These are phyloP conservation scores for Melanomma pulvis-pyrius DNA, from an alignment of 495 filamentous ascomycete species.

Conservation along the genomic window DNA sequence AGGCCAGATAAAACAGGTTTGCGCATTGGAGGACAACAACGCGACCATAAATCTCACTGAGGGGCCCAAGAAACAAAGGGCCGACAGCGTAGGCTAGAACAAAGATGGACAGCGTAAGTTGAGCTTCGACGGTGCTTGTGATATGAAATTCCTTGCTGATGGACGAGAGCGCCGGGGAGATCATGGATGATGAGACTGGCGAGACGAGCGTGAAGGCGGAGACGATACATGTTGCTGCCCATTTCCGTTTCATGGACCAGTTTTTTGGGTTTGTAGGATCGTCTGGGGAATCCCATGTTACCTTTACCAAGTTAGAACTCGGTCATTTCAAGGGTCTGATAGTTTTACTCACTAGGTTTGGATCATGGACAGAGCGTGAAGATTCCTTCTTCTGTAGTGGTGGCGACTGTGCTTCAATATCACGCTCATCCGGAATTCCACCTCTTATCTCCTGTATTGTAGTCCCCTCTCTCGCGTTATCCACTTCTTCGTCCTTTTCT, in stretches of 20 bases:
- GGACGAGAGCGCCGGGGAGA: slow-evolving; percentile 69
- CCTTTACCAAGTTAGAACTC: slow-evolving; percentile 18
- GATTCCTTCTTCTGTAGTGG: slow-evolving; percentile 41
- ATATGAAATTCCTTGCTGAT: slow-evolving; percentile 61
- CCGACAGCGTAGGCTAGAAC: slow-evolving; percentile 74
- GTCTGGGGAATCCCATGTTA: slow-evolving; percentile 47
- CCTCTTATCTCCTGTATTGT: slow-evolving; percentile 37
- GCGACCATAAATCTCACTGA: slow-evolving; percentile 48
- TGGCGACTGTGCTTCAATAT: slow-evolving; percentile 40
- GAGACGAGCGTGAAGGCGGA: slow-evolving; percentile 68
- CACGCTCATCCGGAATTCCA: slow-evolving; percentile 40
- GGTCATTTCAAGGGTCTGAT: too few species aligned
- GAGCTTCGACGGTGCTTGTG: slow-evolving; percentile 54
- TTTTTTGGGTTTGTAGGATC: slow-evolving; percentile 51
- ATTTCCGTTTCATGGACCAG: slow-evolving; percentile 59
- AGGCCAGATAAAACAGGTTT: slow-evolving; percentile 48
- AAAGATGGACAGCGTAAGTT: slow-evolving; percentile 71
- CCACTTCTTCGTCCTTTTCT: slow-evolving; percentile 26
- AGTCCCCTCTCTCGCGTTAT: slow-evolving; percentile 23
- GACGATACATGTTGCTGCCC: slow-evolving; percentile 59
- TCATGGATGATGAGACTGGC: slow-evolving; percentile 70
- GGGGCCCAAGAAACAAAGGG: slow-evolving; percentile 47
- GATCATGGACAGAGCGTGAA: slow-evolving; percentile 40
- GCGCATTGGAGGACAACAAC: slow-evolving; percentile 44
- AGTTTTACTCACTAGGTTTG: slow-evolving; percentile 43